These are phyloP conservation scores for Paramecium caudatum DNA, from an alignment of 73 alveolate genomes.

Conservation along the genomic window DNA sequence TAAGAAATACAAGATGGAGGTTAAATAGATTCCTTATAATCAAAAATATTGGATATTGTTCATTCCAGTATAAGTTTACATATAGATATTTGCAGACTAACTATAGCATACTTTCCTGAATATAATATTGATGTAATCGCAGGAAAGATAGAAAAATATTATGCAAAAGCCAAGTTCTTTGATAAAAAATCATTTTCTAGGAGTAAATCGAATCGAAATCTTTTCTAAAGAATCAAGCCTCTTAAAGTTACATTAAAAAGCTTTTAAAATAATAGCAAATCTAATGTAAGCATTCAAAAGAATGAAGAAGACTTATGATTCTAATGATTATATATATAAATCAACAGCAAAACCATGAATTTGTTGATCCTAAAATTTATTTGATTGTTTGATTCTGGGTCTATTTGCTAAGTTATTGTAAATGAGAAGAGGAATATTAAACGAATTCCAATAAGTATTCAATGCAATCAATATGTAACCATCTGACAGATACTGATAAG, in stretches of 20 bases:
- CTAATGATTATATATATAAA: too few relatives aligned
- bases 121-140: constrained; percentile 5
- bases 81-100: neutral
- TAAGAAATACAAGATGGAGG: neutral
- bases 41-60: constrained; percentile 13
- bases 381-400: neutral
- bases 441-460: neutral
- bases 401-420: neutral
- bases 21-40: neutral
- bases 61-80: neutral
- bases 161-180: neutral
- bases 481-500: neutral
- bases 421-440: neutral
- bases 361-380: neutral
- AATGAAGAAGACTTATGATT: too few relatives aligned
- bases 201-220: neutral
- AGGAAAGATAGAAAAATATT: neutral
- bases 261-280: neutral
- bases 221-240: constrained; percentile 46
- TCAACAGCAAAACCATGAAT: neutral
- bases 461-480: neutral
- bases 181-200: neutral
- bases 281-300: too few relatives aligned
- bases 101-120: constrained; percentile 40
- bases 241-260: neutral